Evolutionary conservation across 768 basidiomycete genomes (phyloP).

Genomic region (Neoboletus brunneissimus): DNA sequence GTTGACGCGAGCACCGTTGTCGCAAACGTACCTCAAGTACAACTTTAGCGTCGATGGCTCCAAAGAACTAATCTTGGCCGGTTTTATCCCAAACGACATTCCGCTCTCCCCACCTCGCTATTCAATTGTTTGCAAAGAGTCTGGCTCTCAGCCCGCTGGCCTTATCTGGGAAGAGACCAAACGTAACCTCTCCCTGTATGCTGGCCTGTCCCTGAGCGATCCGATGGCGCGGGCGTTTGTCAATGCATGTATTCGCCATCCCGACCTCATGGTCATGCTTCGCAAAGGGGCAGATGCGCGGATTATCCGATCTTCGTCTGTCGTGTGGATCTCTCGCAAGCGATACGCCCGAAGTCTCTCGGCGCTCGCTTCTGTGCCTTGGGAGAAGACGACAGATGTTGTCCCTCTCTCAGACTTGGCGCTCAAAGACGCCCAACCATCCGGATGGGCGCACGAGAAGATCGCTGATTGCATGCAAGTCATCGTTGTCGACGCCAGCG

Average conservation of each 20-base stretch:
- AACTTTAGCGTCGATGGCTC: slow-evolving; percentile 21
- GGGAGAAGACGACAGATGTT: slow-evolving; percentile 23
- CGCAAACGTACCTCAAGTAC: slow-evolving; percentile 24
- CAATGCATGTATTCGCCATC: slow-evolving; percentile 31
- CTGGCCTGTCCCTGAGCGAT: slow-evolving; percentile 28
- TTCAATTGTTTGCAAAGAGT: slow-evolving; percentile 18
- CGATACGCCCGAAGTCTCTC: slow-evolving; percentile 28
- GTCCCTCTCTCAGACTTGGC: slow-evolving; percentile 19
- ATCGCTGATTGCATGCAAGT: slow-evolving; percentile 33
- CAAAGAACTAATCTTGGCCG: slow-evolving; percentile 30
- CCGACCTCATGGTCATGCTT: slow-evolving; percentile 31
- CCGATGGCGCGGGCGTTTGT: slow-evolving; percentile 29
- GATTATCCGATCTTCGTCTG: slow-evolving; percentile 23
- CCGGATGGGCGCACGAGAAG: slow-evolving; percentile 9
- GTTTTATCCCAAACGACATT: slow-evolving; percentile 30
- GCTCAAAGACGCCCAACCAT: slow-evolving; percentile 26
- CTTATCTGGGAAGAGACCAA: slow-evolving; percentile 29
- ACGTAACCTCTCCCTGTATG: slow-evolving; percentile 27
- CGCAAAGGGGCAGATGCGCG: slow-evolving; percentile 30
- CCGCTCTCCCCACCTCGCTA: slow-evolving; percentile 23
- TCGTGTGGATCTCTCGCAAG: slow-evolving; percentile 29
- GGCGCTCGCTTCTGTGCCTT: slow-evolving; percentile 21
- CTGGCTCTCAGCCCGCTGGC: background rate
- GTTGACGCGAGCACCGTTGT: slow-evolving; percentile 12
- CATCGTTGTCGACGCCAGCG: slow-evolving; percentile 26